Base-by-base conservation (phyloP, 2,329 filamentous ascomycete species). In the Verruconis gallopava region DNA sequence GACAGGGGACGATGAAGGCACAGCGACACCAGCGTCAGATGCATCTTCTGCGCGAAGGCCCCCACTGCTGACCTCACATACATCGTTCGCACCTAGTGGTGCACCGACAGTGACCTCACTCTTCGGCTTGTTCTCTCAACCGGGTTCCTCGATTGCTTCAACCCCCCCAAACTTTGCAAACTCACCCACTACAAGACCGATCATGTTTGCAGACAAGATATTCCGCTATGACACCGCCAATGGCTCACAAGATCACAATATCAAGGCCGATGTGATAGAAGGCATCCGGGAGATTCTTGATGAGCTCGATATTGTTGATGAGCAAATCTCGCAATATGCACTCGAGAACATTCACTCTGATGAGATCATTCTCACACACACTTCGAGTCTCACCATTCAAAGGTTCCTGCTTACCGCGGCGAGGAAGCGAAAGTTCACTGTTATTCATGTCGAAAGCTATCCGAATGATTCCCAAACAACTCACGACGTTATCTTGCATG, bases 251-350 rank as follows among this genome's bases (percentile, higher is more conserved):
- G 21, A 40, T 6, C 6, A 30, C 6, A 30, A 36, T 18, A 42
- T 42, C 5, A 42, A 42, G 18, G 21, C 40, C 12, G 91, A 96
- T 61, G 81, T 96, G 19, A 79, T 95, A 49, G 84, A 91, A 52
- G 91, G 88, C 33, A 95, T 98, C 53, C 79, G 85, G 53, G 91
- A 98, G 59, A 86, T 98, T 46, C 83, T 93, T 60, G 91, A 98
- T 55, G 91, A 98, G 63, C 79, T 98, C 44, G 81, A 82, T 49
- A 82, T 89, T 56, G 86, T 86, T 5, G 91, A 95, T 56, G 85
- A 93, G 55, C 86, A 94, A 61, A 93, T 98, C 52, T 84, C 89
- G 2, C 77, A 78, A 17, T 82, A 86, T 49, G 84, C 88, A 2
- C 81, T 93, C 48, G 84, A 93, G 37, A 84, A 95, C 60, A 93